These are phyloP conservation scores for Caulochytrium protostelioides DNA, from an alignment of 371 early-diverging fungal species.

Conservation along the genomic window DNA sequence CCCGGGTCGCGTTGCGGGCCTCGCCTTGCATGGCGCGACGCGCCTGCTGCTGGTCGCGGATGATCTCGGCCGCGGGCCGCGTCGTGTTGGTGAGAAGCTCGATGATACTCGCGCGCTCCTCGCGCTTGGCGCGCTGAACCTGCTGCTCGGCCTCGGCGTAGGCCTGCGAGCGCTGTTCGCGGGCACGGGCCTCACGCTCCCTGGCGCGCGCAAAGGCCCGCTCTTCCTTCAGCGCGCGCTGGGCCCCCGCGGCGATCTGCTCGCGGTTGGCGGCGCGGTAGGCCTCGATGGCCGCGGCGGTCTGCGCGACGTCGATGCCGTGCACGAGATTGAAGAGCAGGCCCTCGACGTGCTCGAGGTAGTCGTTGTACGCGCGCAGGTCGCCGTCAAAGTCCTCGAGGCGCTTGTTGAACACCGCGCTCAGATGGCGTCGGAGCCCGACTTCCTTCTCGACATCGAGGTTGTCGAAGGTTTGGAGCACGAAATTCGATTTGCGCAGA, in stretches of 20 bases:
- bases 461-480: slow-evolving; percentile 78
- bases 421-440: slow-evolving; percentile 38
- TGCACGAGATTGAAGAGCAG: slow-evolving; percentile 65
- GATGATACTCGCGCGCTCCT: slow-evolving; percentile 18
- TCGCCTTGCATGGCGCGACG: too few relatives aligned
- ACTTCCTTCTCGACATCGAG: slow-evolving; percentile 85
- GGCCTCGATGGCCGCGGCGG: slow-evolving; percentile 51
- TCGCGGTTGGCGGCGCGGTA: slow-evolving; percentile 62
- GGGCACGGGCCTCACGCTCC: too few relatives aligned
- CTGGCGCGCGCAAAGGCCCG: too few relatives aligned
- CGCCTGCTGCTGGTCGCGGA: too few relatives aligned
- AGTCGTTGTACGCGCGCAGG: slow-evolving; percentile 60
- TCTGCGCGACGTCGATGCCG: slow-evolving; percentile 61
- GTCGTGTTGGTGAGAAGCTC: slow-evolving; percentile 20
- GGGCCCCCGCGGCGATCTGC: slow-evolving; percentile 45
- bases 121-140: slow-evolving; percentile 16
- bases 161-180: too few relatives aligned
- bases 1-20: background rate
- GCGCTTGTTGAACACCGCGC: slow-evolving; percentile 49
- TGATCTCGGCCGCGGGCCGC: slow-evolving; percentile 12
- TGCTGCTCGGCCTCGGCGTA: too few relatives aligned
- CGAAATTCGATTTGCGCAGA: slow-evolving; percentile 62
- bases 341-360: slow-evolving; percentile 75
- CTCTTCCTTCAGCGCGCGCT: slow-evolving; percentile 20
- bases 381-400: slow-evolving; percentile 60